A percentile compares a stretch with the other conserved stretches of the same genome.
Conservation (phyloP, 2,329 filamentous ascomycete genomes). For the Stachybotrys chartarum region DNA sequence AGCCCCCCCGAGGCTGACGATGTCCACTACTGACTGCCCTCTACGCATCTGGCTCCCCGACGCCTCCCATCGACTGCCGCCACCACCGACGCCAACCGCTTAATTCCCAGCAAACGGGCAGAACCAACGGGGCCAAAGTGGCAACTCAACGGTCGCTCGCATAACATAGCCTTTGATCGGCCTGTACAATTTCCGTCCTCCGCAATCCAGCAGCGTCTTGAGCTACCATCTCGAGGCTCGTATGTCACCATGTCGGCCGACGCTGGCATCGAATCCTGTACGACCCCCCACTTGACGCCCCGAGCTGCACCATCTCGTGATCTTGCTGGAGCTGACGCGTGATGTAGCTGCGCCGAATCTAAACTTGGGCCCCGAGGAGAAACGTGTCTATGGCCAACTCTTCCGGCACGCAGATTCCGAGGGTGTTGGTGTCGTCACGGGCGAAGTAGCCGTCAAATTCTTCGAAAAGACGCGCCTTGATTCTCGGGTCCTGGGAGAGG, state of each 20-base stretch:
- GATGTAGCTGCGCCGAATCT: constrained; percentile 55
- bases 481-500: constrained; percentile 80
- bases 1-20: background rate
- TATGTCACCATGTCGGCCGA: constrained; percentile 16
- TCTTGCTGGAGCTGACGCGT: background rate
- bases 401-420: constrained; percentile 92
- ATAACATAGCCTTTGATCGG: background rate
- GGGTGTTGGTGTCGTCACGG: constrained; percentile 85
- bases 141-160: background rate
- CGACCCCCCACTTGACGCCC: background rate
- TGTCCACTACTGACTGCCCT: background rate
- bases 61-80: background rate
- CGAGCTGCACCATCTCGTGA: background rate
- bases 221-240: constrained; percentile 2
- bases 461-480: constrained; percentile 93
- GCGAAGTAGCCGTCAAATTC: constrained; percentile 93
- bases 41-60: background rate
- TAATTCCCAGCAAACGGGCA: background rate
- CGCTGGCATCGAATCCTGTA: constrained; percentile 14
- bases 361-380: constrained; percentile 87
- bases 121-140: no score
- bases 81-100: background rate
- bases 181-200: no score
- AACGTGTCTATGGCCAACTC: constrained; percentile 85
- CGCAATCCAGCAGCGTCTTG: background rate